These are phyloP conservation scores for Amphirosellinia nigrospora DNA, from an alignment of 495 filamentous ascomycete genomes.

Conservation along the genomic window DNA sequence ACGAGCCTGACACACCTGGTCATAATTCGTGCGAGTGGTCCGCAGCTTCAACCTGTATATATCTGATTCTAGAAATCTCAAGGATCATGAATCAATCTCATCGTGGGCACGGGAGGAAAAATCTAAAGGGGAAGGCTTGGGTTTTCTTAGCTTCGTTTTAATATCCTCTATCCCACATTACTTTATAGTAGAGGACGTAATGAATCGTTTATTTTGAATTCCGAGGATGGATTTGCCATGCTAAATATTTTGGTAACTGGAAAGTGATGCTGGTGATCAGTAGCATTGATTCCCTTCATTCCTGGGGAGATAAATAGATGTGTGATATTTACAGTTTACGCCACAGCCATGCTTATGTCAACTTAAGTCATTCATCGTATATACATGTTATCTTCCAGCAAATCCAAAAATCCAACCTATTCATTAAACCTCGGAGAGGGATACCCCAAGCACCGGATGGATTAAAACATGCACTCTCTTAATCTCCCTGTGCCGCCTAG, in stretches of 20 bases:
- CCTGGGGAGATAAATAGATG: background rate
- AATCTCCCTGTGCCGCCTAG: conserved; percentile 56
- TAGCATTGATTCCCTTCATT: background rate
- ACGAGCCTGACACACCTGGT: background rate
- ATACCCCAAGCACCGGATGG: background rate
- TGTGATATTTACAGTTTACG: conserved; percentile 2
- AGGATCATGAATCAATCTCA: conserved; percentile 1
- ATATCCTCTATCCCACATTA: conserved; percentile 25
- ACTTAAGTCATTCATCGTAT: conserved; percentile 16
- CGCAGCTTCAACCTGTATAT: conserved; percentile 18
- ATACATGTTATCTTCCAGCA: background rate
- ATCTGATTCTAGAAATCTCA: background rate
- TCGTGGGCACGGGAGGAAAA: background rate
- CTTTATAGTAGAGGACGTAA: conserved; percentile 27
- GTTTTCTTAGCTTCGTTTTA: conserved; percentile 29
- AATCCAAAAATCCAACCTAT: background rate
- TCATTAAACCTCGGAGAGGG: background rate
- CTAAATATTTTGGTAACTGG: too few species aligned
- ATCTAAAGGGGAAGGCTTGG: conserved; percentile 2
- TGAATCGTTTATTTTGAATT: conserved; percentile 19
- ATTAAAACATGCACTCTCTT: conserved; percentile 51
- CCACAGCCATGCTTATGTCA: conserved; percentile 14
- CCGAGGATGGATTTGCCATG: background rate
- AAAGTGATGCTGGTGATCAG: background rate
- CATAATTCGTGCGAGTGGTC: background rate